A percentile compares a stretch with the other conserved stretches of the same genome.
phyloP scores from a whole-genome alignment of 2,329 filamentous ascomycete genomes.

The Alternaria solani region DNA sequence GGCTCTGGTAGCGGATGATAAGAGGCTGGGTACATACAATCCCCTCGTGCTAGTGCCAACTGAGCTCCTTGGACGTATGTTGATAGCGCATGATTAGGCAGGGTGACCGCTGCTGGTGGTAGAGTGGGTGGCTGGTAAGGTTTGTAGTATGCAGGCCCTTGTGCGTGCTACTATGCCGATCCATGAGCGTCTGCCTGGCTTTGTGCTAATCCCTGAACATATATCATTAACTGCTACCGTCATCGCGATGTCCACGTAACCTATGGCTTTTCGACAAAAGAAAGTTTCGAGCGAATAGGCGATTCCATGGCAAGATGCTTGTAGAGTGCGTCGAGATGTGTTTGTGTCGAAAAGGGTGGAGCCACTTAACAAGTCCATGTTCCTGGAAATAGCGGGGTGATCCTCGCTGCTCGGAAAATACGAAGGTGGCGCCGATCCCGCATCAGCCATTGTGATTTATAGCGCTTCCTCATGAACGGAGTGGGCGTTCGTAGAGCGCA shows the following conservation, averaged over 20 bases:
- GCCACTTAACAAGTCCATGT: slow-evolving; percentile 5
- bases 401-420: not conserved
- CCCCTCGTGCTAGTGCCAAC: not conserved
- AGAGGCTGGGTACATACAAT: slow-evolving; percentile 1
- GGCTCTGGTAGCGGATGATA: not conserved
- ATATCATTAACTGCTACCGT: not conserved
- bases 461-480: not conserved
- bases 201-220: slow-evolving; percentile 1
- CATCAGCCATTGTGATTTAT: slow-evolving; percentile 5
- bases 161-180: slow-evolving; percentile 15
- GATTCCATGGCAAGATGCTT: not conserved
- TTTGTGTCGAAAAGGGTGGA: slow-evolving; percentile 1
- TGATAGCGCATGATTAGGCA: slow-evolving; percentile 18
- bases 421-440: slow-evolving; percentile 21
- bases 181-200: slow-evolving; percentile 5
- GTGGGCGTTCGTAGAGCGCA: not conserved
- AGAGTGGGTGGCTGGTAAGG: slow-evolving; percentile 4
- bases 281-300: not conserved
- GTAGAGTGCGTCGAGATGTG: not conserved
- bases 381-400: slow-evolving; percentile 14
- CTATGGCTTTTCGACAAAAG: not conserved
- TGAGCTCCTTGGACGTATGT: not conserved
- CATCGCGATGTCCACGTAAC: not conserved
- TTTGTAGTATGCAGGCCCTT: slow-evolving; percentile 10
- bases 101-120: slow-evolving; percentile 4